Base-by-base conservation (phyloP, 352 stramenopile species). In the Pythium sukuiense region DNA sequence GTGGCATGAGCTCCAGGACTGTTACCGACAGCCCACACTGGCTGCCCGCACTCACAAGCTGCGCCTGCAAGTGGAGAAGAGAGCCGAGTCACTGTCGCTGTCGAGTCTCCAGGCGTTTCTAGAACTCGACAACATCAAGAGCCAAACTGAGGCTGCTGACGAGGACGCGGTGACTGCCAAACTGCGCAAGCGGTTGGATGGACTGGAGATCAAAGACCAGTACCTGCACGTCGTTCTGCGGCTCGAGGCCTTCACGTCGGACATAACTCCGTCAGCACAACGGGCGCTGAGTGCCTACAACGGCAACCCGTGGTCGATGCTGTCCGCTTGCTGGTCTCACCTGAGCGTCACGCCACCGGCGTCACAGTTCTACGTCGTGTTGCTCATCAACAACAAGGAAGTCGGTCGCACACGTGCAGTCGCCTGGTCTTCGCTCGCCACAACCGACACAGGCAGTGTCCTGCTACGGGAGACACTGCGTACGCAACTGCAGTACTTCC, bases 401-500 rank as follows among this genome's bases (percentile, higher is more conserved):
- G 61, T 81, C 9, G 63, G 52, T 2, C 69, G 55, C 43, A 78
- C 71, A 24, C 53, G 56, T 45, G 56, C 65, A 2, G 14, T 50
- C 20, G 70, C 32, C 7, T 80, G 69, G 69, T 49, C 57, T 0
- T 14, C 6, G 5, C 20, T 41, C 1, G 63, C 35, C 30, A 6
- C 8, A 1, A 5, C 14, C 6, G 0, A 43, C 58, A 24, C 1
- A 8, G 66, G 70, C 20, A 76, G 83, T 0, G 72, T 82, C 32
- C 63, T 88, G 29, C 63, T 92, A 32, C 59, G 71, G 27, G 83
- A 91, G 39, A 75, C 64, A 0, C 60, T 92, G 12, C 72, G 69
- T 6, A 67, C 92, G 26, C 73, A 67, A 14, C 30, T 90, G 26
- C 64, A 76, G 50, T 81, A 71, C 55, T 85, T 92, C 27, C 84